phyloP scores from a whole-genome alignment of 352 stramenopile species.

The Aphanomyces euteiches region DNA sequence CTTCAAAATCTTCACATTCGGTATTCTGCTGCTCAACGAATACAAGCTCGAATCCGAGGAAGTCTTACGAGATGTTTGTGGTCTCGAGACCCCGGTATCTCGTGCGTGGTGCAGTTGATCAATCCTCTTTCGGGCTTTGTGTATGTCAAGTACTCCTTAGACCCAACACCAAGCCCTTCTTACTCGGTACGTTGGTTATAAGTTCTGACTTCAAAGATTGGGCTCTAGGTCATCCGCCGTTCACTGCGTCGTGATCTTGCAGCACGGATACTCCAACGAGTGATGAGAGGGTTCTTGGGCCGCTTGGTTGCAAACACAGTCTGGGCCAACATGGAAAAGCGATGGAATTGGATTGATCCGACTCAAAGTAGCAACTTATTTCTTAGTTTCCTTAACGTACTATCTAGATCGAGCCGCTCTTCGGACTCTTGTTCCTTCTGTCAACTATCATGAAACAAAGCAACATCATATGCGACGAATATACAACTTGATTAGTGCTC shows the following conservation, averaged over 20 bases:
- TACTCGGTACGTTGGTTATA: conserved; percentile 42
- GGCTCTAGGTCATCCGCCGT: conserved; percentile 33
- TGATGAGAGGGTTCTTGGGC: conserved; percentile 50
- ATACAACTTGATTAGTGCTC: neutral
- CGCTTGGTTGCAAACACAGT: conserved; percentile 53
- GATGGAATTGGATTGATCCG: conserved; percentile 64
- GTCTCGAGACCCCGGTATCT: conserved; percentile 52
- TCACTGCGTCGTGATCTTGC: conserved; percentile 43
- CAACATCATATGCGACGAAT: conserved; percentile 29
- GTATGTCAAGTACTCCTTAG: conserved; percentile 46
- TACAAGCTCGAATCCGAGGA: conserved; percentile 58
- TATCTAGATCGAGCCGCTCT: conserved; percentile 11
- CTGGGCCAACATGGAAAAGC: conserved; percentile 65
- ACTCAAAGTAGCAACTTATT: conserved; percentile 6
- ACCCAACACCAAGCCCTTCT: conserved; percentile 39
- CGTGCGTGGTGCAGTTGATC: conserved; percentile 41
- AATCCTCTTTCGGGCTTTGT: conserved; percentile 43
- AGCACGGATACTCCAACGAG: conserved; percentile 45
- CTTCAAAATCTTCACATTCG: conserved; percentile 47
- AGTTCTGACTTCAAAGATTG: neutral
- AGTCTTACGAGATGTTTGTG: conserved; percentile 67
- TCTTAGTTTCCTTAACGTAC: neutral
- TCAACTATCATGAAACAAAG: conserved; percentile 15
- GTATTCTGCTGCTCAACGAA: conserved; percentile 45
- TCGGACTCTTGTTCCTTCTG: neutral